These are phyloP conservation scores for Fusarium algeriense DNA, from an alignment of 2,329 filamentous ascomycete species.

Conservation along the genomic window DNA sequence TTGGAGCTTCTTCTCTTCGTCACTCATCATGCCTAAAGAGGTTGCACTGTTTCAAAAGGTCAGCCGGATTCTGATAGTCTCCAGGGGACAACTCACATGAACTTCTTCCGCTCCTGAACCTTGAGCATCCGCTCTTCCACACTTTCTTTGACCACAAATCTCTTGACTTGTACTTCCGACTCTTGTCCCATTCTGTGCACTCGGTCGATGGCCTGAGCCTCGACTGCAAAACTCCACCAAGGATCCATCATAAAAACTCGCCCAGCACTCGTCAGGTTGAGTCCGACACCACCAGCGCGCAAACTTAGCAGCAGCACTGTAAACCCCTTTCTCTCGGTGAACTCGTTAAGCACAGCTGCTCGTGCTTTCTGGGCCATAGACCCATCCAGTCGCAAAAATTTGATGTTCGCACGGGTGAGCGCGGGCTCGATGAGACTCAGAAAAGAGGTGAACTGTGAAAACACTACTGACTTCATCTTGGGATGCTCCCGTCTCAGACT, in stretches of 20 bases:
- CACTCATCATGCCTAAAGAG: constrained; percentile 91
- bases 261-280: constrained; percentile 91
- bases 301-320: constrained; percentile 85
- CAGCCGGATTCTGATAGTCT: constrained; percentile 21
- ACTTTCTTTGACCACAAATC: constrained; percentile 90
- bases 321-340: constrained; percentile 70
- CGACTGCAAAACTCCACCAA: constrained; percentile 98
- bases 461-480: constrained; percentile 87
- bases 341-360: constrained; percentile 81
- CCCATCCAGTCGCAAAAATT: constrained; percentile 89
- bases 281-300: constrained; percentile 89
- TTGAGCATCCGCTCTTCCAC: constrained; percentile 96
- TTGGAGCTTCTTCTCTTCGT: constrained; percentile 91
- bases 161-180: constrained; percentile 83
- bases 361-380: constrained; percentile 88
- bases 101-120: constrained; percentile 96
- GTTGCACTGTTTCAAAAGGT: constrained; percentile 74
- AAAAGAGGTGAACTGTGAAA: constrained; percentile 98
- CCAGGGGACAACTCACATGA: constrained; percentile 74
- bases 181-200: constrained; percentile 97
- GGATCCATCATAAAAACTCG: constrained; percentile 99
- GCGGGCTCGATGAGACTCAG: constrained; percentile 90
- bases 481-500: constrained; percentile 74
- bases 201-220: constrained; percentile 96
- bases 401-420: constrained; percentile 77